Base-by-base conservation (phyloP, 192 early-diverging fungal genomes). In the Paraglomus occultum region DNA sequence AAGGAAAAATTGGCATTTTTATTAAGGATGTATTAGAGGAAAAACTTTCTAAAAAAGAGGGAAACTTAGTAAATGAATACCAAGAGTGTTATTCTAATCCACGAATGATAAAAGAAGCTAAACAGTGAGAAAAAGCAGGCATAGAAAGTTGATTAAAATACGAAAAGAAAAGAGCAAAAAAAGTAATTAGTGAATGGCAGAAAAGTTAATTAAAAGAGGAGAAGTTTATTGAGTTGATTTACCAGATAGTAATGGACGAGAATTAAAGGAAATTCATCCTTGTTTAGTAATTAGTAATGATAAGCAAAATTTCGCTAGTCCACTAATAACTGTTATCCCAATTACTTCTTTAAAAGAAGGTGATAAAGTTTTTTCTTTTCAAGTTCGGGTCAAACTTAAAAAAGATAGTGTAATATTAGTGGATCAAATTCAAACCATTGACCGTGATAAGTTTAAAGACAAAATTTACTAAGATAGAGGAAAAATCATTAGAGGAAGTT, bases 211-310 rank as follows among this genome's bases (percentile, higher is more conserved):
- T 61, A 61, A 18, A 22, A 42, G 59, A 61, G 59, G 59, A 61
- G 59, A 61, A 43, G 20, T 61, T 61, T 61, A 61, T 42, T 61
- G 59, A 40, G 59, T 61, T 8, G 45, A 61, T 61, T 61, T 61
- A 44, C 59, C 59, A 1, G 59, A 61, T 12, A 61, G 17, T 5
- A n/a, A n/a, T 2, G 59, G 59, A 4, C 7, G 18, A 12, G 59
- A 61, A 61, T 43, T 61, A 42, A 61, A 40, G 45, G 59, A 61
- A 10, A 1, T 2, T 2, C 59, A 61, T 40, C 4, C 17, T 4
- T 39, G 40, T 5, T 2, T 61, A n/a, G 14, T 61, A 42, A 43
- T 61, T 61, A 44, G 40, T 6, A 61, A 61, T 43, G 45, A 61
- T 61, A 4, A 15, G 3, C 59, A 61, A 61, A 61, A 61, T 61